Evolutionary conservation across 1,139 yeast species (phyloP), one percentile per base, ranked within the genome.

Genomic region (Entelexis paramagnoliae): DNA sequence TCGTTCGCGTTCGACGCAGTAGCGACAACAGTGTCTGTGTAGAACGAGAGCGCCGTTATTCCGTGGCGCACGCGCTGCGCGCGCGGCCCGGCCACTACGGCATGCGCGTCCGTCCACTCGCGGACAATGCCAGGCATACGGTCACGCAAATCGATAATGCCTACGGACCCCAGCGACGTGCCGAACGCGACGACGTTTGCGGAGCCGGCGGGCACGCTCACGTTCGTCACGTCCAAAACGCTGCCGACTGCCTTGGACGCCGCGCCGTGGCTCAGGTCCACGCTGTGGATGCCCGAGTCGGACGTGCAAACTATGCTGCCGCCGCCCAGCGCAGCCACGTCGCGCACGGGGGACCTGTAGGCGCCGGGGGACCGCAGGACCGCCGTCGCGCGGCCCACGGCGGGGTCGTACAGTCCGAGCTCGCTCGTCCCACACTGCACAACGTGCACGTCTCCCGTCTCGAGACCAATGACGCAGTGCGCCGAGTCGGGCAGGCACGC

Each of bases 21-120:
- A 11, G 60, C 62, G 9, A 60, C 46, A 11, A 46, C 22, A 10
- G 49, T 20, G 9, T 54, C 57, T 14, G 52, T 46, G 13, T 45
- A 47, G 63, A 64, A 62, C 10, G 55, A 54, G 9, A 62, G 16
- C 7, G 60, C 56, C 5, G 46, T 13, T 13, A 51, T 35, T 5
- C 35, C 40, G 5, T 48, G 52, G 40, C 46, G 28, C 29, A 24
- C 26, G 14, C 51, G 50, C 33, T 42, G 34, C 4, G 48, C 51
- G 5, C 35, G 52, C 35, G 60, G 61, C 38, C 60, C 57, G 2
- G 42, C 47, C 22, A 58, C 14, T 0, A 48, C 43, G 9, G 55
- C 47, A 13, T 45, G 55, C 11, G 52, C 38, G 19, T 48, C 26
- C 6, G 13, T 11, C 42, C 47, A 32, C 24, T 38, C 32, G 17